phyloP scores from a whole-genome alignment of 352 stramenopile species.

The Plasmopara halstedii region DNA sequence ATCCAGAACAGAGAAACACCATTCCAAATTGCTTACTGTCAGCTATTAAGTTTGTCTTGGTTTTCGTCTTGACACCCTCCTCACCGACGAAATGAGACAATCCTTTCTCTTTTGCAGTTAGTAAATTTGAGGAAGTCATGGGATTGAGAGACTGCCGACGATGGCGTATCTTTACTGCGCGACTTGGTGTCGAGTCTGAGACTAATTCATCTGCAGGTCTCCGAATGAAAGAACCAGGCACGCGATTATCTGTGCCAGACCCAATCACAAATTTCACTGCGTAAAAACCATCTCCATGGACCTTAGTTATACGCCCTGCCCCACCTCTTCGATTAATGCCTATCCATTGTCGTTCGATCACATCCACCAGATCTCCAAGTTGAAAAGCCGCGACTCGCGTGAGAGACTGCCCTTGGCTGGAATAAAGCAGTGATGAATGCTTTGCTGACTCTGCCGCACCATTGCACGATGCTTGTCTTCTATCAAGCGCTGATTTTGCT shows the following conservation, averaged over 20 bases:
- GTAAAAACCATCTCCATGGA: conserved; percentile 51
- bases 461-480: not conserved
- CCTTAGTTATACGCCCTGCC: conserved; percentile 63
- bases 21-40: conserved; percentile 25
- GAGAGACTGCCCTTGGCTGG: conserved; percentile 8
- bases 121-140: conserved; percentile 10
- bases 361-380: conserved; percentile 77
- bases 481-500: conserved; percentile 2
- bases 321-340: conserved; percentile 91
- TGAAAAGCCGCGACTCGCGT: conserved; percentile 29
- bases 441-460: conserved; percentile 1
- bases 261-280: conserved; percentile 57
- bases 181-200: conserved; percentile 34
- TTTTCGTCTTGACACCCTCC: conserved; percentile 8
- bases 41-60: conserved; percentile 9
- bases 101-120: conserved; percentile 3
- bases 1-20: conserved; percentile 55
- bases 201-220: conserved; percentile 29
- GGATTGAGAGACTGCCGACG: conserved; percentile 11
- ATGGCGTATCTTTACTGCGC: conserved; percentile 23
- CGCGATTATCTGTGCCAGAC: conserved; percentile 15
- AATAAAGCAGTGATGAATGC: conserved; percentile 4
- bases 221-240: conserved; percentile 36
- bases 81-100: conserved; percentile 7
- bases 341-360: conserved; percentile 80